phyloP scores from a whole-genome alignment of 208 protist genomes.

The Trypanosoma conorhini region DNA sequence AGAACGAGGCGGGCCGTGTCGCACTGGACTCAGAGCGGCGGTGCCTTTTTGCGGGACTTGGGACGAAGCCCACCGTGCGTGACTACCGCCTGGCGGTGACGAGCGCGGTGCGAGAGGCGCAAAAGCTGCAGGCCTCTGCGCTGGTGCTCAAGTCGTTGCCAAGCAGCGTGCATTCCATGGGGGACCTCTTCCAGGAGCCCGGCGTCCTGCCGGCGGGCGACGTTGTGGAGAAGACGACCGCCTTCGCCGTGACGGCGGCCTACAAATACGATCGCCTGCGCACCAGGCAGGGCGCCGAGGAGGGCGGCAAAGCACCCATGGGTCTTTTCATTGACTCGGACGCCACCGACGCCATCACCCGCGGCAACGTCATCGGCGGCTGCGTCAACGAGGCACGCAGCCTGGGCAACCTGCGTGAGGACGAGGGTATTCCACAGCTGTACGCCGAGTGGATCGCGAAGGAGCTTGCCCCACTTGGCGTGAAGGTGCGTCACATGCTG shows the following conservation, averaged over 20 bases:
- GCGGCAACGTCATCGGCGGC: constrained; percentile 64
- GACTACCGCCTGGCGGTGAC: constrained; percentile 77
- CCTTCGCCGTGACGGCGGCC: constrained; percentile 71
- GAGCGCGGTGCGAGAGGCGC: constrained; percentile 63
- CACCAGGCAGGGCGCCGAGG: constrained; percentile 17
- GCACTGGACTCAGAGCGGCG: constrained; percentile 21
- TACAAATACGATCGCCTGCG: constrained; percentile 75
- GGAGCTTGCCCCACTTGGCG: constrained; percentile 31
- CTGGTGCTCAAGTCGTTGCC: constrained; percentile 33
- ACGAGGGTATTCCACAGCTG: constrained; percentile 77
- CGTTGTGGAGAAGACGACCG: constrained; percentile 68
- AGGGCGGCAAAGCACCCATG: constrained; percentile 20
- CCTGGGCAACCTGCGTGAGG: constrained; percentile 82
- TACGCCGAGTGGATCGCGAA: constrained; percentile 72
- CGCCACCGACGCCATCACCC: constrained; percentile 44
- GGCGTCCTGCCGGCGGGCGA: constrained; percentile 37
- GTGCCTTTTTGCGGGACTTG: constrained; percentile 31
- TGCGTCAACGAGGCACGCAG: constrained; percentile 81
- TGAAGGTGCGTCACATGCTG: constrained; percentile 64
- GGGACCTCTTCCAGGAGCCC: constrained; percentile 47
- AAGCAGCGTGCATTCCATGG: constrained; percentile 24
- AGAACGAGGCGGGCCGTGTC: constrained; percentile 41
- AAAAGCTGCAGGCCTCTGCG: constrained; percentile 33
- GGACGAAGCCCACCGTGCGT: constrained; percentile 34
- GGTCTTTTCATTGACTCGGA: constrained; percentile 45